Conservation (phyloP, 305 asterid species). For the Rubia tinctorum region DNA sequence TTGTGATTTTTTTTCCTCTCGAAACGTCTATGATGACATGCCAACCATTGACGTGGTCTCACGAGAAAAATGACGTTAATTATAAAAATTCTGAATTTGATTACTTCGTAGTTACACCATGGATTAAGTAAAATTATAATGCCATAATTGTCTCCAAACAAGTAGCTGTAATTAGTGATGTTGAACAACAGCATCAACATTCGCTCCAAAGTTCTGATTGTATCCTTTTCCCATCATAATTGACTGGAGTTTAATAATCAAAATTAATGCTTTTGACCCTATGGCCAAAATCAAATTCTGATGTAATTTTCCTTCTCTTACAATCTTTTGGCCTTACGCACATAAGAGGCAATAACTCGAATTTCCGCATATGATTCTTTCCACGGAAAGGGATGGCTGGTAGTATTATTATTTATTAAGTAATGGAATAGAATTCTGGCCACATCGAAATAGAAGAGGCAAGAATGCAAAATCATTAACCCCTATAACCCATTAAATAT, state of each 20-base stretch:
- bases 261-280: neutral
- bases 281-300: neutral
- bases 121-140: too few species aligned
- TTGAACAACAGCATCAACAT: too few species aligned
- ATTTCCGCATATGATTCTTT: slow-evolving; percentile 7
- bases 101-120: too few species aligned
- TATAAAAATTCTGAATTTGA: too few species aligned
- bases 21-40: too few species aligned
- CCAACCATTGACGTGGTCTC: too few species aligned
- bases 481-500: too few species aligned
- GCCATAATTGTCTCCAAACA: too few species aligned
- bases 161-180: neutral
- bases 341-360: neutral
- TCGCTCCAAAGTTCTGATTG: neutral
- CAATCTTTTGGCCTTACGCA: neutral
- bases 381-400: neutral
- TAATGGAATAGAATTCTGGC: slow-evolving; percentile 5
- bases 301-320: neutral
- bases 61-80: too few species aligned
- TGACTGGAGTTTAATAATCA: neutral
- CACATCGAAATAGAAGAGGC: slow-evolving; percentile 1
- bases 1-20: too few species aligned
- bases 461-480: neutral
- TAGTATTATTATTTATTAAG: neutral
- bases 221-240: neutral